A percentile compares a stretch with the other conserved stretches of the same genome.
Evolutionary conservation across 192 early-diverging fungal species (phyloP).

Genomic region (Gigaspora rosea): DNA sequence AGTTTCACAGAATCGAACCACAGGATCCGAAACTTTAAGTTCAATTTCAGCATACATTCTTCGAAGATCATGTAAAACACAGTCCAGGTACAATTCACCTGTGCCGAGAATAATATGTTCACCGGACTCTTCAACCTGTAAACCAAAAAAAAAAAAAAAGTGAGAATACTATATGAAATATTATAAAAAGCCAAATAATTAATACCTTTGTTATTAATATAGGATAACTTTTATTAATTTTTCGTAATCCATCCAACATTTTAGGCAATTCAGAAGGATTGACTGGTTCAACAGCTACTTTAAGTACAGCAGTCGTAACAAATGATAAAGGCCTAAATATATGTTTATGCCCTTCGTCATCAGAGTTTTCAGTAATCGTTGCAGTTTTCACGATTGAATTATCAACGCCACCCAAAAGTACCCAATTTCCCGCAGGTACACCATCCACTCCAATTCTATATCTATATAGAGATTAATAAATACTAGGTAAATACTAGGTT

Average conservation of each 20-base stretch:
- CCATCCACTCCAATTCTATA: conserved; percentile 82
- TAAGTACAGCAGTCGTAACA: conserved; percentile 80
- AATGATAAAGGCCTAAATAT: conserved; percentile 87
- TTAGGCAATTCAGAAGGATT: conserved; percentile 97
- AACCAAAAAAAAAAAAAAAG: not conserved
- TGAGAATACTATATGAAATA: not conserved
- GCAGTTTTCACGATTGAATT: conserved; percentile 92
- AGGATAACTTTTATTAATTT: conserved; percentile 94
- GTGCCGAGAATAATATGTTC: conserved; percentile 95
- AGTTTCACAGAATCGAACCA: conserved; percentile 94
- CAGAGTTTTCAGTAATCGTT: conserved; percentile 75
- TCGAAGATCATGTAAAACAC: conserved; percentile 93
- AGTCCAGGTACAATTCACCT: conserved; percentile 96
- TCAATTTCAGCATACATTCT: conserved; percentile 94
- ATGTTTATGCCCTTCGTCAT: conserved; percentile 66
- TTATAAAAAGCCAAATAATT: not conserved
- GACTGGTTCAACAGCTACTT: conserved; percentile 96
- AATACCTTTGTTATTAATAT: conserved; percentile 75
- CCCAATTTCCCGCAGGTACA: conserved; percentile 86
- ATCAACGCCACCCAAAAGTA: conserved; percentile 91
- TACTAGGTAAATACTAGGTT: too few species aligned
- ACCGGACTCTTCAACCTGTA: conserved; percentile 87
- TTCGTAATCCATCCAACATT: conserved; percentile 96
- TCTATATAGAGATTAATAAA: conserved; percentile 32
- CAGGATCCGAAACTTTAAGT: conserved; percentile 97